Percentiles rank a stretch among this genome's conserved stretches.
phyloP scores from a whole-genome alignment of 2,329 filamentous ascomycete genomes.

The Cordyceps sp. region DNA sequence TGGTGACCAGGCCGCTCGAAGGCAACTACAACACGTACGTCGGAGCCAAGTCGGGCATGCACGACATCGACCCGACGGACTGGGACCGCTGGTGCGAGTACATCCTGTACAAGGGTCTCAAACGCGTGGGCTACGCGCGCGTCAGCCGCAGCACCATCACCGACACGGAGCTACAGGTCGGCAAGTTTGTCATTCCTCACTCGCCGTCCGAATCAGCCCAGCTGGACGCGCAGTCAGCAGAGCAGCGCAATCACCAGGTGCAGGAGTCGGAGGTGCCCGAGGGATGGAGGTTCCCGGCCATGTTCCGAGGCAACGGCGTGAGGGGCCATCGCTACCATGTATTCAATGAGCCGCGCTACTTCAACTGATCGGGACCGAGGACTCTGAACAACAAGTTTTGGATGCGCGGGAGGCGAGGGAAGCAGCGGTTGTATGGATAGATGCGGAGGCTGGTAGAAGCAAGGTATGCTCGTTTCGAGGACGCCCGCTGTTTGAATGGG shows the following conservation, averaged over 20 bases:
- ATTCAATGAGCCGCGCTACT: conserved; percentile 80
- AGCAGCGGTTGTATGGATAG: too few species aligned
- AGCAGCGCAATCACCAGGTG: conserved; percentile 41
- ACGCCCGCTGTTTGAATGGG: too few species aligned
- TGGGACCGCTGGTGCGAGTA: conserved; percentile 99
- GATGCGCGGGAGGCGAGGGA: too few species aligned
- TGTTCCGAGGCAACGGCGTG: conserved; percentile 76
- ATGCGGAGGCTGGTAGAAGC: too few species aligned
- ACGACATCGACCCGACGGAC: conserved; percentile 80
- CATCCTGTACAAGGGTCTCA: conserved; percentile 82
- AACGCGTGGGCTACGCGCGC: conserved; percentile 74
- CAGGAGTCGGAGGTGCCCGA: conserved; percentile 58
- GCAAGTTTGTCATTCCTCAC: conserved; percentile 73
- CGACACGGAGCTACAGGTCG: conserved; percentile 91
- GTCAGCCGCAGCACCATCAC: conserved; percentile 85
- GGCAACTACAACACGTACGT: conserved; percentile 98
- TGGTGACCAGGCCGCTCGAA: conserved; percentile 77
- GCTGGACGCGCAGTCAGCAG: conserved; percentile 22
- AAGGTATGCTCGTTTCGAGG: too few species aligned
- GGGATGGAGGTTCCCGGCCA: conserved; percentile 65
- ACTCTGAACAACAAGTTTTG: too few species aligned
- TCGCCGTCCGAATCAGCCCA: conserved; percentile 37
- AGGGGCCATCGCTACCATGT: conserved; percentile 88
- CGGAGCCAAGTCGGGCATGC: conserved; percentile 73
- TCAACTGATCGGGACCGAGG: conserved; percentile 13